A percentile compares a stretch with the other conserved stretches of the same genome.
phyloP scores from a whole-genome alignment of 768 basidiomycete species.

The Grammothele lineata region DNA sequence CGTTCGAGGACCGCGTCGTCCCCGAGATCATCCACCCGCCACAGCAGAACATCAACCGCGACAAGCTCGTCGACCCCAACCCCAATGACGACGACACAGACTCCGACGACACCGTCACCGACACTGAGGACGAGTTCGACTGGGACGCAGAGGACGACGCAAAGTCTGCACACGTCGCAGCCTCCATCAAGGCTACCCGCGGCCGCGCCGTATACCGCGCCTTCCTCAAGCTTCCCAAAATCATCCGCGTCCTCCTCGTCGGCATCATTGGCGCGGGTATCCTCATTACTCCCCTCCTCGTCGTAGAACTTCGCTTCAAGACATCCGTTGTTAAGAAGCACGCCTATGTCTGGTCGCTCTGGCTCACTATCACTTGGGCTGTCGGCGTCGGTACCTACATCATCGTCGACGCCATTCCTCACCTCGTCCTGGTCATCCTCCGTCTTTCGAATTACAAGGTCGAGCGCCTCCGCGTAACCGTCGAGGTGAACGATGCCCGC shows the following conservation, averaged over 20 bases:
- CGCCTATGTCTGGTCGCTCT: conserved; percentile 63
- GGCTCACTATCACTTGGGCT: conserved; percentile 67
- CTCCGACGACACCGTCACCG: conserved; percentile 40
- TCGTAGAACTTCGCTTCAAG: conserved; percentile 61
- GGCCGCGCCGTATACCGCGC: conserved; percentile 58
- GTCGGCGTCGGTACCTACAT: conserved; percentile 57
- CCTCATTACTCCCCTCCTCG: conserved; percentile 64
- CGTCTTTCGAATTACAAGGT: conserved; percentile 55
- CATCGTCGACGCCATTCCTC: conserved; percentile 60
- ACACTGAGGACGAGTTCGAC: conserved; percentile 67
- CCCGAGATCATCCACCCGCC: conserved; percentile 13
- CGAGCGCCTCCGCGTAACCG: conserved; percentile 61
- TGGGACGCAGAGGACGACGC: conserved; percentile 63
- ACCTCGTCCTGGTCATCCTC: conserved; percentile 48
- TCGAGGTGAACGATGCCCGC: conserved; percentile 60
- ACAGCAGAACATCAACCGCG: conserved; percentile 13
- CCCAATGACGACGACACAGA: conserved; percentile 11
- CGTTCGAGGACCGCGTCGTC: conserved; percentile 10
- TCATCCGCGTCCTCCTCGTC: conserved; percentile 54
- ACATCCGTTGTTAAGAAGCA: conserved; percentile 45
- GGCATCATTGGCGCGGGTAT: conserved; percentile 57
- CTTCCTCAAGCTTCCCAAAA: conserved; percentile 63
- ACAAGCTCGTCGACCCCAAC: conserved; percentile 11
- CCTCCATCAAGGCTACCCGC: conserved; percentile 48
- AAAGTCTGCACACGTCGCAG: conserved; percentile 21